A percentile compares a stretch with the other conserved stretches of the same genome.
These are phyloP conservation scores for Claviceps sorghi DNA, from an alignment of 2,329 filamentous ascomycete genomes.

Conservation along the genomic window DNA sequence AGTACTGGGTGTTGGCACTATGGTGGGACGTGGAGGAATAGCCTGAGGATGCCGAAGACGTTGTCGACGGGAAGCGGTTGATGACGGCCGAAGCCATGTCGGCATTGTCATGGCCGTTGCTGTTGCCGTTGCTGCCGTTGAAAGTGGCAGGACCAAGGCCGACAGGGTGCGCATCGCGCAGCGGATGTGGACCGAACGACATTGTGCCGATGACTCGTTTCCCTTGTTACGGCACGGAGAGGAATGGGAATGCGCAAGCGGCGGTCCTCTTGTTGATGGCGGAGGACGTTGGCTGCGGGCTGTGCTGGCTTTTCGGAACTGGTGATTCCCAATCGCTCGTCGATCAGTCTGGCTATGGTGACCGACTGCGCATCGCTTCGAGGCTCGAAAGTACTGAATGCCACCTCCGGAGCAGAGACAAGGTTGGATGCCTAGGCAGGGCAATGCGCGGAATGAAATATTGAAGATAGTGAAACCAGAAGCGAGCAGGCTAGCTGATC, in stretches of 20 bases:
- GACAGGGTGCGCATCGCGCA: constrained; percentile 40
- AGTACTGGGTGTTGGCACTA: constrained; percentile 48
- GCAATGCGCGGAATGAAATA: neutral
- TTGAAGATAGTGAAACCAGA: neutral
- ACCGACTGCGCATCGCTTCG: constrained; percentile 4
- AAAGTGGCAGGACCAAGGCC: constrained; percentile 17
- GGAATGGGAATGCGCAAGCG: neutral
- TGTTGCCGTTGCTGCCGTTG: constrained; percentile 22
- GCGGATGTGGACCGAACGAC: constrained; percentile 43
- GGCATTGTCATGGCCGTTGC: constrained; percentile 13
- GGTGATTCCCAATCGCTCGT: neutral
- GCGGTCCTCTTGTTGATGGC: neutral
- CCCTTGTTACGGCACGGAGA: constrained; percentile 7
- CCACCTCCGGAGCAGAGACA: neutral
- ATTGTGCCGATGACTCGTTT: constrained; percentile 23
- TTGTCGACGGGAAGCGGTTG: constrained; percentile 52
- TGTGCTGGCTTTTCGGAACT: neutral
- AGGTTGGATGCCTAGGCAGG: neutral
- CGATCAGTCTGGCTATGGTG: neutral
- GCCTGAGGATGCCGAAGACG: constrained; percentile 55
- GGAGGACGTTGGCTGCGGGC: neutral
- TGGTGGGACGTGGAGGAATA: constrained; percentile 48
- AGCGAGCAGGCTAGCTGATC: neutral
- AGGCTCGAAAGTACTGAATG: neutral
- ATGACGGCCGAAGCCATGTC: constrained; percentile 30